phyloP scores from a whole-genome alignment of 805 yeast genomes.

The Suhomyces vadensis region DNA sequence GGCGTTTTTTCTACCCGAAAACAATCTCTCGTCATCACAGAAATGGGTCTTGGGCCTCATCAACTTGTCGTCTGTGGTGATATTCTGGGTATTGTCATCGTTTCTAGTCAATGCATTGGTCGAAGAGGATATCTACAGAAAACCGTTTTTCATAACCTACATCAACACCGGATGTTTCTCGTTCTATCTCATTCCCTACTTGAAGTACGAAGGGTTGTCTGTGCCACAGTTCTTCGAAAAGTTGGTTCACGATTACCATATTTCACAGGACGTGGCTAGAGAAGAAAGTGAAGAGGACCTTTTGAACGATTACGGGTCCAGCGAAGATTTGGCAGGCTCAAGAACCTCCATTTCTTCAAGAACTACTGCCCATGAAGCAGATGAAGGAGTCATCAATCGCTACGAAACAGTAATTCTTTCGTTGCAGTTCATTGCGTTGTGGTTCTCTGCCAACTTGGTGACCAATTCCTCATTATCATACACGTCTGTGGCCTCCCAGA shows the following conservation, averaged over 20 bases:
- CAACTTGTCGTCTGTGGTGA: constrained; percentile 71
- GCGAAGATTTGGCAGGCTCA: constrained; percentile 18
- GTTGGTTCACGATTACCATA: constrained; percentile 25
- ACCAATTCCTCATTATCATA: constrained; percentile 85
- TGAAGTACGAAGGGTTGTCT: constrained; percentile 29
- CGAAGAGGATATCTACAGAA: constrained; percentile 67
- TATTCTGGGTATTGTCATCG: constrained; percentile 89
- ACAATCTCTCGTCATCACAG: constrained; percentile 30
- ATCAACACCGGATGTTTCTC: constrained; percentile 84
- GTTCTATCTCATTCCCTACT: constrained; percentile 69
- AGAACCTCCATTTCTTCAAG: constrained; percentile 1
- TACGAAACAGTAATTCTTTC: constrained; percentile 73
- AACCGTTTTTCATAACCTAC: constrained; percentile 92
- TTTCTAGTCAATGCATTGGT: constrained; percentile 79
- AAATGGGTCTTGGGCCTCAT: constrained; percentile 79
- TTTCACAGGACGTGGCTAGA: not conserved
- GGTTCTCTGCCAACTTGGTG: constrained; percentile 89
- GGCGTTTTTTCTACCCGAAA: constrained; percentile 24
- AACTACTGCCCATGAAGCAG: constrained; percentile 6
- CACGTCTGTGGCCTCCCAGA: constrained; percentile 92
- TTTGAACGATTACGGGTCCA: constrained; percentile 23
- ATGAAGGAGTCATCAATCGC: constrained; percentile 34
- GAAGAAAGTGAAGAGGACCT: constrained; percentile 27
- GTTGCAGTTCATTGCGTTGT: constrained; percentile 77
- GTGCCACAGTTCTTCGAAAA: constrained; percentile 23